Base-by-base conservation (phyloP, 768 basidiomycete species). In the Suillus variegatus region DNA sequence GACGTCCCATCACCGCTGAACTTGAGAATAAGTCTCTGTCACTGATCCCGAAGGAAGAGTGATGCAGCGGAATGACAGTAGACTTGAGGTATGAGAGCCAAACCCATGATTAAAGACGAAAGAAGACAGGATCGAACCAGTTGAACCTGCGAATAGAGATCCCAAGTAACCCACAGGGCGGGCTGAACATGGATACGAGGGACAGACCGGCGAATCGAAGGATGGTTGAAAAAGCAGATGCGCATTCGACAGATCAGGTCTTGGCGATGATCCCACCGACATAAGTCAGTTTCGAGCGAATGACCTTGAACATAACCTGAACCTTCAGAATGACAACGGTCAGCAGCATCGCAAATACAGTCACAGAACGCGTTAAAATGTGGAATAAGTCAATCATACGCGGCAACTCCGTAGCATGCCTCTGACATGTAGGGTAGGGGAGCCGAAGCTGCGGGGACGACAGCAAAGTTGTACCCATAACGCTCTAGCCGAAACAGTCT, bases 11-110 rank as follows among this genome's bases (percentile, higher is more conserved):
- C 68, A 65, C 65, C 66, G 64, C 72, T 75, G 79, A 73, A 75
- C 78, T 81, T 81, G 85, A 86, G 86, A 83, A 80, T 83, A 74
- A 85, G 82, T 83, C 85, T 85, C 84, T 86, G 72, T 83, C 84
- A 76, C 69, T 76, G 73, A 71, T 78, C 83, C 83, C 82, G 70
- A 46, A 70, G 80, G 75, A 80, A 69, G 69, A 72, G 66, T 77
- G 83, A 84, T 80, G 77, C 78, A 77, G 70, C 68, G 41, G 68
- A 66, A 40, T 63, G 67, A 66, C 60, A 61, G 68, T 61, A 68
- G 47, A 54, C 65, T 60, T 66, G 61, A 67, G 65, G 68, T 38
- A 5, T 52, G 63, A 65, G 63, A 64, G n/a, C 51, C 44, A 36
- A 52, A 43, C 41, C 67, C 67, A 62, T 70, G 46, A 67, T 65